These are phyloP conservation scores for Salix suchowensis DNA, from an alignment of 345 rosid genomes.

Conservation along the genomic window DNA sequence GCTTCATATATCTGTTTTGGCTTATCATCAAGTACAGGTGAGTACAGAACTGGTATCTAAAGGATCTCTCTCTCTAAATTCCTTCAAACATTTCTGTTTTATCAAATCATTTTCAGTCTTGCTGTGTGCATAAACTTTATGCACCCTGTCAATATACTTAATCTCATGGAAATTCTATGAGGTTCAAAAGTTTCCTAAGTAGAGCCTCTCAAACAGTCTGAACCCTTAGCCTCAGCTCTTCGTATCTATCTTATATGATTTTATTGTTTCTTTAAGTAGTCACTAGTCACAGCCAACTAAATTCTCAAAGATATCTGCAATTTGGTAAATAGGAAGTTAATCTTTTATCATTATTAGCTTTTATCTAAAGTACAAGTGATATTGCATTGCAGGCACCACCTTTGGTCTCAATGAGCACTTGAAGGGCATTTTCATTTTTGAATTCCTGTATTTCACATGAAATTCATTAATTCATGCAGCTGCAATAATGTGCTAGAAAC, in stretches of 20 bases:
- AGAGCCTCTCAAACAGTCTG: background rate
- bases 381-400: constrained; percentile 12
- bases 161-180: background rate
- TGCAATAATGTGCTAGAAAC: background rate
- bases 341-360: background rate
- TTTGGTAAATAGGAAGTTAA: constrained; percentile 1
- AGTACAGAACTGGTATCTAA: background rate
- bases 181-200: background rate
- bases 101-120: background rate
- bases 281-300: background rate
- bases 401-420: background rate
- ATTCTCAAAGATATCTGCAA: background rate
- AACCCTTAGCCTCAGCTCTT: background rate
- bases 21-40: background rate
- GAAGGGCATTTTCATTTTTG: constrained; percentile 1
- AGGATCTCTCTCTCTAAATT: background rate
- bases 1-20: background rate
- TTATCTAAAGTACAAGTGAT: constrained; percentile 5
- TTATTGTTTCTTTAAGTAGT: background rate
- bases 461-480: background rate
- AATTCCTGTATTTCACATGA: background rate
- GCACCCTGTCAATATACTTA: background rate
- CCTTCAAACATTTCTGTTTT: background rate
- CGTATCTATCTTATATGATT: no score
- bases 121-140: background rate